Conservation (phyloP, 129 eudicot genomes). For the Escallonia herrerae region DNA sequence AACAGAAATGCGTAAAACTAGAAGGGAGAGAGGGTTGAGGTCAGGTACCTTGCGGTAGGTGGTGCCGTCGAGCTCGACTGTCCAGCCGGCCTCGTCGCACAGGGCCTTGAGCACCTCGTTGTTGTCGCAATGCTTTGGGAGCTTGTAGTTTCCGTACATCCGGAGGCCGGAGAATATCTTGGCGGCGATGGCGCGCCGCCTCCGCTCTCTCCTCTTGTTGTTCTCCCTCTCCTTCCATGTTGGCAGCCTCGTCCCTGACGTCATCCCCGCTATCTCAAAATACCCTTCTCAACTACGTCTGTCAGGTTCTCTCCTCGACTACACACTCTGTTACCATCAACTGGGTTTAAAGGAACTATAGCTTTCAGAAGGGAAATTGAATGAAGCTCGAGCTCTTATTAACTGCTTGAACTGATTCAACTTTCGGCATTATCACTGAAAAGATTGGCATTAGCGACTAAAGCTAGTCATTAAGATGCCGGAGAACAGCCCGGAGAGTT, state of each 20-base stretch:
- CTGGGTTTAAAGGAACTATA: no score
- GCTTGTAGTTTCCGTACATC: constrained; percentile 62
- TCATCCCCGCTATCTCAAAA: constrained; percentile 15
- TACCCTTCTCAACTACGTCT: background rate
- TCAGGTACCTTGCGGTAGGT: constrained; percentile 67
- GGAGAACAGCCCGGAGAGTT: no score
- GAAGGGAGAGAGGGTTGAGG: no score
- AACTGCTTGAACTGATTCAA: no score
- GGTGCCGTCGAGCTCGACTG: constrained; percentile 81
- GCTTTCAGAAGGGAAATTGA: no score
- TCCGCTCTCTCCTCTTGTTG: constrained; percentile 74
- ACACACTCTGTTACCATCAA: no score
- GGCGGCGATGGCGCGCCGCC: constrained; percentile 74
- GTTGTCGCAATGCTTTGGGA: constrained; percentile 77
- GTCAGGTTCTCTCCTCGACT: no score
- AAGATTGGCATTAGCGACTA: no score
- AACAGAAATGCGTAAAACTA: no score
- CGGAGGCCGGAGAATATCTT: constrained; percentile 70
- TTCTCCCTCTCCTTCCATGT: constrained; percentile 88
- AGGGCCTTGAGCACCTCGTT: constrained; percentile 87
- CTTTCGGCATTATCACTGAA: no score
- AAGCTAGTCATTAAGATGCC: no score
- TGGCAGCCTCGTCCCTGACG: constrained; percentile 63
- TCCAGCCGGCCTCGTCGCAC: constrained; percentile 78
- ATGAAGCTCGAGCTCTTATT: no score